These are phyloP conservation scores for Fistulinella cinereoalba DNA, from an alignment of 1,284 basidiomycete genomes.

Conservation along the genomic window DNA sequence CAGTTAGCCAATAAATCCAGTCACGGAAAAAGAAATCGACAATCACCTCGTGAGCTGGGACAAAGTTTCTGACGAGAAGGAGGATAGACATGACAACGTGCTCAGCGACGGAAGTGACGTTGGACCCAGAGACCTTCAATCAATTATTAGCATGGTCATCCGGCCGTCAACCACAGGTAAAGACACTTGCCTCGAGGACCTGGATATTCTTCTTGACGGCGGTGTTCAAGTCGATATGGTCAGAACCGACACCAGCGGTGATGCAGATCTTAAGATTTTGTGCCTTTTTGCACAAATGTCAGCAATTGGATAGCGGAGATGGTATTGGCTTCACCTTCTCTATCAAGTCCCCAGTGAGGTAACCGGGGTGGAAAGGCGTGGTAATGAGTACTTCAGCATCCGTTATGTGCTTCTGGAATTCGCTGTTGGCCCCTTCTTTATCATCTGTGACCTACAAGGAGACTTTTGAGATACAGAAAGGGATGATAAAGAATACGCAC, in stretches of 20 bases:
- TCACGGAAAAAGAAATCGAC: background rate
- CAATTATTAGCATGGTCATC: slow-evolving; percentile 34
- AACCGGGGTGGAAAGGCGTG: slow-evolving; percentile 92
- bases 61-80: slow-evolving; percentile 70
- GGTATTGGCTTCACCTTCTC: slow-evolving; percentile 39
- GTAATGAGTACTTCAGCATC: slow-evolving; percentile 84
- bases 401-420: slow-evolving; percentile 84
- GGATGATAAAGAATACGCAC: slow-evolving; percentile 37
- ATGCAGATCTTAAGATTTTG: slow-evolving; percentile 91
- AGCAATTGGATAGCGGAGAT: slow-evolving; percentile 1
- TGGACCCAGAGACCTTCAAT: slow-evolving; percentile 79
- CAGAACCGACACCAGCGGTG: slow-evolving; percentile 93
- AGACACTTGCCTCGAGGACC: slow-evolving; percentile 55
- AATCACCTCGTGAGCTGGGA: slow-evolving; percentile 54
- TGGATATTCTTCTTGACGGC: slow-evolving; percentile 82
- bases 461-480: background rate
- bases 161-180: slow-evolving; percentile 33
- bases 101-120: slow-evolving; percentile 91
- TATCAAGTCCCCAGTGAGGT: slow-evolving; percentile 81
- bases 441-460: slow-evolving; percentile 66
- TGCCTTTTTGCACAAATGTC: slow-evolving; percentile 47
- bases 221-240: slow-evolving; percentile 90
- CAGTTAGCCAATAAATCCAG: background rate
- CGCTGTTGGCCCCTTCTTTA: slow-evolving; percentile 86
- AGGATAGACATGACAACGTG: slow-evolving; percentile 84